phyloP scores from a whole-genome alignment of 331 rosid genomes.

The Phaseolus coccineus region DNA sequence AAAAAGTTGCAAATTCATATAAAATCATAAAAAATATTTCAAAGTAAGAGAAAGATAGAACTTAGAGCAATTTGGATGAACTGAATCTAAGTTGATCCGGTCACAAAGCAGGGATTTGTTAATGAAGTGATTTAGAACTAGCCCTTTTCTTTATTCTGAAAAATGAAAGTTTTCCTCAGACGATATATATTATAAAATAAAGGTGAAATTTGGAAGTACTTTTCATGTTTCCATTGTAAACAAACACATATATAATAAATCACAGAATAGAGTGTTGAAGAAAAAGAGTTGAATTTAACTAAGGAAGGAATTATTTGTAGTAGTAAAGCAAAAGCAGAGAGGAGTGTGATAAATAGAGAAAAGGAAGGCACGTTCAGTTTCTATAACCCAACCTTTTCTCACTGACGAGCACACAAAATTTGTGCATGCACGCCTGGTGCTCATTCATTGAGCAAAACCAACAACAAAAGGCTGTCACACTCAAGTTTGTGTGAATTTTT shows the following conservation, averaged over 20 bases:
- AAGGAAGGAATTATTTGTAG: slow-evolving; percentile 3
- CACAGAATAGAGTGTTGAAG: not conserved
- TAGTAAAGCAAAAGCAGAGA: slow-evolving; percentile 33
- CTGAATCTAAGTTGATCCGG: not conserved
- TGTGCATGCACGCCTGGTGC: not conserved
- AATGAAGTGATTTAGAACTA: not conserved
- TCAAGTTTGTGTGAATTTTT: not conserved
- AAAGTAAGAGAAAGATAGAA: not conserved
- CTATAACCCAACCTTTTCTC: not conserved
- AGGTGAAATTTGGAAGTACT: no score
- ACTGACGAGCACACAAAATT: not conserved
- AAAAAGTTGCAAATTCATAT: not conserved
- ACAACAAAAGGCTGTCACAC: not conserved
- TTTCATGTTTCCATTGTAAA: no score
- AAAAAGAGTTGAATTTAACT: slow-evolving; percentile 15
- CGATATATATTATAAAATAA: no score
- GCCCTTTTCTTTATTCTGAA: not conserved
- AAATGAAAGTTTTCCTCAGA: not conserved
- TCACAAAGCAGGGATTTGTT: not conserved
- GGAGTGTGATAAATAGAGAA: slow-evolving; percentile 22
- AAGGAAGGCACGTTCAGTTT: slow-evolving; percentile 1
- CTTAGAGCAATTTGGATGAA: not conserved
- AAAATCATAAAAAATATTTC: not conserved
- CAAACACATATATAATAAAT: no score
- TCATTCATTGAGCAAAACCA: not conserved